Conservation (phyloP, 257 asterid genomes). For the Primulina eburnea region DNA sequence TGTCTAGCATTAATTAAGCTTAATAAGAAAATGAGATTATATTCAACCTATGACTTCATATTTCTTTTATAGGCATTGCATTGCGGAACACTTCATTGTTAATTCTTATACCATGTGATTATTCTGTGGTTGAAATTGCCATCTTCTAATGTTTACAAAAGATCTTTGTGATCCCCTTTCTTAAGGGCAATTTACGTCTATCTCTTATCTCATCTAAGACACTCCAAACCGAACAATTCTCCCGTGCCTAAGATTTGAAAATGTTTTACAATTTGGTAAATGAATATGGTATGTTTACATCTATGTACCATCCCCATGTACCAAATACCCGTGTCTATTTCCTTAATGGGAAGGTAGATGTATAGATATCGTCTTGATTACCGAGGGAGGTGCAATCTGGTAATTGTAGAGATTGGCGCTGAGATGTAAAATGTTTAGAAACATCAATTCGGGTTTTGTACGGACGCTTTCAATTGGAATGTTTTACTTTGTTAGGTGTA, state of each 20-base stretch:
- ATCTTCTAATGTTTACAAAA: too few relatives aligned
- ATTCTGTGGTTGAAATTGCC: background rate
- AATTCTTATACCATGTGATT: background rate
- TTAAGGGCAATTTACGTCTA: too few relatives aligned
- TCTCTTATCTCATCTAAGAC: background rate
- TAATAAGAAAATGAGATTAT: conserved; percentile 5
- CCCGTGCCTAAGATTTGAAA: background rate
- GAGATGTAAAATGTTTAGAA: too few relatives aligned
- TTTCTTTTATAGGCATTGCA: conserved; percentile 4
- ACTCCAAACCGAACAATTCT: background rate
- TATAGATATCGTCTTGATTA: background rate
- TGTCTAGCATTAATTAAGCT: conserved; percentile 3
- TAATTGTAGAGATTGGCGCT: background rate
- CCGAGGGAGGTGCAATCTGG: background rate
- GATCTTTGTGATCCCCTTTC: background rate
- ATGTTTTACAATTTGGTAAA: too few relatives aligned
- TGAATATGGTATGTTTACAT: too few relatives aligned
- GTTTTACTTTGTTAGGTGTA: background rate
- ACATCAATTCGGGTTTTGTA: background rate
- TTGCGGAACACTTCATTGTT: background rate
- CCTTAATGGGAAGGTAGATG: background rate
- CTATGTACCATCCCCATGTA: background rate
- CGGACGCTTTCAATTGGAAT: background rate
- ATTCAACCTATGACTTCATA: background rate
- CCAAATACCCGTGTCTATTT: background rate